A percentile compares a stretch with the other conserved stretches of the same genome.
Conservation (phyloP, 2,329 filamentous ascomycete genomes). For the Coniochaeta pulveracea region DNA sequence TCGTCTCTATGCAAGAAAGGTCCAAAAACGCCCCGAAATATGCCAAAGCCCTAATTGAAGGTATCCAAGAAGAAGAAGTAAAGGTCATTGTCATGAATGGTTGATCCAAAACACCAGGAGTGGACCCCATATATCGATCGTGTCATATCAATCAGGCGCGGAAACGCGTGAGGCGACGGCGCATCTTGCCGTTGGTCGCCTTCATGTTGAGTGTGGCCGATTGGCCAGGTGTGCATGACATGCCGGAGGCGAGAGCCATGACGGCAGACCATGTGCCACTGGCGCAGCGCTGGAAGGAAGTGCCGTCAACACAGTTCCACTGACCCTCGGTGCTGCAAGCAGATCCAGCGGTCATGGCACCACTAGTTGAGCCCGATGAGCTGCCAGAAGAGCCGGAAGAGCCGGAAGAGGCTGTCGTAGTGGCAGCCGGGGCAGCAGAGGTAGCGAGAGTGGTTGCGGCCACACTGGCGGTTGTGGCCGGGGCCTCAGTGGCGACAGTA, state of each 20-base stretch:
- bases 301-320: slow-evolving; percentile 37
- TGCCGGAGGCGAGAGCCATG: slow-evolving; percentile 31
- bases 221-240: slow-evolving; percentile 28
- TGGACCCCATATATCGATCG: background rate
- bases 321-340: slow-evolving; percentile 33
- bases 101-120: slow-evolving; percentile 1
- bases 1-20: background rate
- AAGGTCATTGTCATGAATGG: too few relatives aligned
- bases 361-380: slow-evolving; percentile 13
- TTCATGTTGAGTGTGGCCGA: slow-evolving; percentile 12
- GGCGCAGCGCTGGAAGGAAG: slow-evolving; percentile 40
- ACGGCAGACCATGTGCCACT: slow-evolving; percentile 31
- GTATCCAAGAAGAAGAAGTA: slow-evolving; percentile 2
- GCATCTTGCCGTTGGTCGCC: slow-evolving; percentile 12
- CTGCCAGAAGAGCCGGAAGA: slow-evolving; percentile 14
- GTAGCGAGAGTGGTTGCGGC: slow-evolving; percentile 11
- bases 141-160: slow-evolving; percentile 7
- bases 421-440: slow-evolving; percentile 8
- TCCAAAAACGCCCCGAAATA: slow-evolving; percentile 3
- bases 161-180: slow-evolving; percentile 12
- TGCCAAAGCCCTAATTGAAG: slow-evolving; percentile 3
- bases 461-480: slow-evolving; percentile 5
- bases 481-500: background rate
- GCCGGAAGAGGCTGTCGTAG: slow-evolving; percentile 10
- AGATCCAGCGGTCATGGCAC: slow-evolving; percentile 26